Base-by-base conservation (phyloP, 495 filamentous ascomycete species). In the Penicillium samsonianum region DNA sequence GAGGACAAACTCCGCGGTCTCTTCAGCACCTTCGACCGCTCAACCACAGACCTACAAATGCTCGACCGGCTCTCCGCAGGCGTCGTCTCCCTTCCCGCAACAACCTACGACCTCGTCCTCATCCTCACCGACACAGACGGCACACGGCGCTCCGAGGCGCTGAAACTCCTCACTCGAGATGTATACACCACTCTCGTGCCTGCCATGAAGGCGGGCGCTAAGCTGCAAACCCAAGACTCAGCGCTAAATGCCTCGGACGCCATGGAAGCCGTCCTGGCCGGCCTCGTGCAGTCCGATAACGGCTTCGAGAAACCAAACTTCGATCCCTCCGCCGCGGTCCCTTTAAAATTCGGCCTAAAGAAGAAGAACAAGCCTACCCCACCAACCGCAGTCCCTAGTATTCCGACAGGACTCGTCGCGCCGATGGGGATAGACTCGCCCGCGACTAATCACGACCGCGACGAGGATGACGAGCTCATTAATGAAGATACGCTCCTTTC, bases 11-110 rank as follows among this genome's bases (percentile, higher is more conserved):
- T 90, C 46, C 71, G 84, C 38, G 71, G 67, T 33, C 68, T 86
- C 33, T 80, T 87, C 61, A 77, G 78, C 23, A 77, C 84, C 37
- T 83, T 90, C 73, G 84, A 90, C 68, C 88, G 90, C 64, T 71
- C 77, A 54, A 74, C 79, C 33, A 91, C 91, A 47, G 94, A 99
- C 68, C 80, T 99, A 38, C 95, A 98, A 69, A 99, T 99, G 94
- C 90, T 99, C 53, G 94, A 99, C 75, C 91, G 94, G 30, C 82
- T 99, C 17, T 85, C 90, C 1, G 81, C 89, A 38, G 91, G 90
- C 50, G 81, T 97, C 40, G 90, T 94, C 49, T 72, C 84, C 4
- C 86, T 99, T 5, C 90, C 94, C 2, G 55, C 80, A 12, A 68
- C 81, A 25, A 90, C 88, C 50, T 98, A 98, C 78, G 89, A 95